Evolutionary conservation across 495 filamentous ascomycete species (phyloP), one percentile per base, ranked within the genome.

Genomic region (Annulohypoxylon moriforme): DNA sequence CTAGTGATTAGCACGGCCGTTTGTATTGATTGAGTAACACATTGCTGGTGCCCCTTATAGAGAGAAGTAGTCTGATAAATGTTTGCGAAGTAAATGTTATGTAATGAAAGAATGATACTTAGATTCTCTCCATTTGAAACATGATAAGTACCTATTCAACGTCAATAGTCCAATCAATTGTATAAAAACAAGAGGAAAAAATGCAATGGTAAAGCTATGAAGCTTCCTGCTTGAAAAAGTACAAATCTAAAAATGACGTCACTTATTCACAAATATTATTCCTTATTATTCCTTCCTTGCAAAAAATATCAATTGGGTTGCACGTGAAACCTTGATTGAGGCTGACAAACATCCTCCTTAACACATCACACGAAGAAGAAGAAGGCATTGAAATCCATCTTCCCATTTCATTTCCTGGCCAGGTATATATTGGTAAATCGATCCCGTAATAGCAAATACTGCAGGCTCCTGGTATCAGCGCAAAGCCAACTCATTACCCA

Each of bases 401-500:
- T 2, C 8, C 38, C 7, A 20, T 40, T 14, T 4, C 36, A 14
- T 40, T 40, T 40, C 36, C 36, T 40, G n/a, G 3, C 29, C 20
- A 27, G 8, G 11, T 67, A 60, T 18, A 4, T 53, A 67, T 72
- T 72, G 53, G 53, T 47, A 72, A 72, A 64, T 72, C 40, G 46
- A n/a, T 72, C 9, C 29, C 64, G 64, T 72, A 64, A 72, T 68
- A 64, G 22, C 59, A 50, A 64, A 38, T 33, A 52, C 62, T 14
- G 14, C 57, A 52, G 22, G 14, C 34, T 61, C 60, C 29, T 40
- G 33, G 40, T 68, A 73, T 57, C 49, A 60, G 64, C 60, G 70
- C 64, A 72, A 60, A 60, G 64, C 60, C 65, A 73, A 62, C 64
- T 73, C 70, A 73, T 65, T 68, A 56, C 60, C 53, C 22, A 34